Base-by-base conservation (phyloP, 1,139 yeast species). In the Hyphopichia buzzinii region DNA sequence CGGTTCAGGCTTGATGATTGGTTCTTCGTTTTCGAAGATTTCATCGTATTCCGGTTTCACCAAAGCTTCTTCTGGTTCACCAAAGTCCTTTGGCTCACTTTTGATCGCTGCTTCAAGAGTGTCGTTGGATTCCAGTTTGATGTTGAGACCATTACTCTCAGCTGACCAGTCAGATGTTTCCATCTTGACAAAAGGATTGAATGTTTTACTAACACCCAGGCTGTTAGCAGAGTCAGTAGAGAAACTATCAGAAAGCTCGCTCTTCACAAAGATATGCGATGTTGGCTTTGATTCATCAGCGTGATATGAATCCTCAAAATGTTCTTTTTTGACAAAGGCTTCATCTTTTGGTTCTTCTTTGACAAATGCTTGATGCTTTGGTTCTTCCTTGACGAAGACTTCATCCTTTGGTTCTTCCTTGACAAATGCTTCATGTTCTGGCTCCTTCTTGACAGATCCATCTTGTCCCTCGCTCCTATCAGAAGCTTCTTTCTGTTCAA, bases 1-100 rank as follows among this genome's bases (percentile, higher is more conserved):
- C 23, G 10, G 6, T 19, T 19, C 23, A 7, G 23, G 23, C 23
- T 19, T 19, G 23, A 19, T 10, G 6, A 10, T 7, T 6, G 8
- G 8, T 7, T 7, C 8, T 19, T 19, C 23, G 6, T 6, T 6
- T 10, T 24, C 25, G 3, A 22, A 10, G 3, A 22, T 21, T 7
- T 33, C 35, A 21, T 17, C 25, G 3, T 14, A 16, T 29, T 29
- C 31, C n/a, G 33, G 17, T n/a, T 23, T 31, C 11, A 31, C 23
- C 33, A 31, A 15, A 24, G 23, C 6, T 19, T 19, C 23, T 6
- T 7, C 10, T 19, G 23, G 23, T 19, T 19, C 23, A 19, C 8
- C 6, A 10, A 15, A 28, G n/a, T 14, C 17, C 11, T 14, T 16
- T 10, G 19, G 13, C n/a, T 28, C 19, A 8, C 8, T 15, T 8